Evolutionary conservation across 805 yeast species (phyloP), one percentile per base, ranked within the genome.

Genomic region (Starmerella floris): DNA sequence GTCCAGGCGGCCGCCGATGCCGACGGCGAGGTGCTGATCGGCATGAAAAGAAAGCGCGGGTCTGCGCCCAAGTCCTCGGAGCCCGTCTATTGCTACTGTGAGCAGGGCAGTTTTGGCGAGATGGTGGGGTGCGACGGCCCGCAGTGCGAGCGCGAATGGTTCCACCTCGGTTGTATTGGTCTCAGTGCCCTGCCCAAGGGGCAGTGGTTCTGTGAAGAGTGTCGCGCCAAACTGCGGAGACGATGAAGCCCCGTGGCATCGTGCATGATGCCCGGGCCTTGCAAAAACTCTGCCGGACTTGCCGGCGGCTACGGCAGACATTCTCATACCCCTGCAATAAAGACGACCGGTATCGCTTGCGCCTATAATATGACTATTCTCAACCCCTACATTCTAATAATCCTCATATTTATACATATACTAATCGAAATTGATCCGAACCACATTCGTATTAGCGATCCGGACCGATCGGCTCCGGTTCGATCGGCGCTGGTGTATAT

Each of bases 51-150:
- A 11, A 48, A 48, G 37, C 51, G 49, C 22, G 46, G 49, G 11
- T 4, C 39, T 20, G 39, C 42, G 5, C 51, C 51, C 17, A 44
- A 41, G 38, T 19, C 39, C 4, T 30, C 46, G 20, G 96, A 87
- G 56, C 94, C 94, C 1, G 74, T 85, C 2, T 88, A 88, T 60
- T 91, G 98, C 62, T 87, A 88, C 64, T 91, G 98, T 64, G 83
- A 85, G 59, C 95, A 87, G 59, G 94, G 87, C 0, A 88, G 96
- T 4, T 91, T 82, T 58, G 98, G 98, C 17, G 97, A 91, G 57
- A 91, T 91, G 98, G 96, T 91, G 46, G 98, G 94, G 2, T 91
- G 98, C 64, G 98, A 91, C 57, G 96, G 95, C 11, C 87, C 83
- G 28, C 76, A 78, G 45, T 88, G 97, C 65, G 77, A 77, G 58